A percentile compares a stretch with the other conserved stretches of the same genome.
Evolutionary conservation across 495 filamentous ascomycete species (phyloP).

Genomic region (Chaetomium cochliodes): DNA sequence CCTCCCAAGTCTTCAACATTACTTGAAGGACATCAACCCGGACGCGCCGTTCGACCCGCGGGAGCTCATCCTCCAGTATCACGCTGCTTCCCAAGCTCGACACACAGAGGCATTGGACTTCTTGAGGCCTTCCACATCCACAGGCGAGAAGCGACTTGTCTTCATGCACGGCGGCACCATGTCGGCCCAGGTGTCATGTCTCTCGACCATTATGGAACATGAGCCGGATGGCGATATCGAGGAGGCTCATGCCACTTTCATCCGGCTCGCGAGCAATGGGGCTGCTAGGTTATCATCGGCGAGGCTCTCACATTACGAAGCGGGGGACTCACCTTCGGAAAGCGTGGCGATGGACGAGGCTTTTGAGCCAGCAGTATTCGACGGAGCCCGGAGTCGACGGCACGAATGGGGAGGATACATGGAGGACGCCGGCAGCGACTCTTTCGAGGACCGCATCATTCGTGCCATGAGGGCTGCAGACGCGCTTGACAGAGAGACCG

Average conservation of each 20-base stretch:
- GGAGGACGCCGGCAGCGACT: background rate
- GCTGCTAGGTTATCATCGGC: conserved; percentile 32
- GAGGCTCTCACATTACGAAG: background rate
- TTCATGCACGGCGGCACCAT: conserved; percentile 54
- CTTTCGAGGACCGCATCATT: conserved; percentile 40
- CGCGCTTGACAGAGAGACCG: conserved; percentile 48
- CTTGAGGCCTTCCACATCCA: conserved; percentile 39
- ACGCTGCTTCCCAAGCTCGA: conserved; percentile 43
- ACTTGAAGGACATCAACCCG: conserved; percentile 31
- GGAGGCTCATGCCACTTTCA: conserved; percentile 46
- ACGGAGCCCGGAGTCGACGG: background rate
- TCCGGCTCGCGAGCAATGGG: conserved; percentile 45
- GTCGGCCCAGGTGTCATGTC: conserved; percentile 45
- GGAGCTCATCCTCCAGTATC: conserved; percentile 43
- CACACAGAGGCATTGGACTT: conserved; percentile 46
- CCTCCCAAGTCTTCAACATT: conserved; percentile 44
- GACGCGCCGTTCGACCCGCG: conserved; percentile 36
- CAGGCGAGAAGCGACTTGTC: conserved; percentile 45
- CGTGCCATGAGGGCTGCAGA: conserved; percentile 53
- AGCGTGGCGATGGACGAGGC: background rate
- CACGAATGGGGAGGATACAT: conserved; percentile 1
- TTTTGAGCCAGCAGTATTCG: background rate
- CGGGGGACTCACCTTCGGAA: background rate
- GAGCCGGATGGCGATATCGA: conserved; percentile 43
- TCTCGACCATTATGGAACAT: conserved; percentile 44